phyloP scores from a whole-genome alignment of 1,284 basidiomycete genomes.

The Omphalotus olearius region DNA sequence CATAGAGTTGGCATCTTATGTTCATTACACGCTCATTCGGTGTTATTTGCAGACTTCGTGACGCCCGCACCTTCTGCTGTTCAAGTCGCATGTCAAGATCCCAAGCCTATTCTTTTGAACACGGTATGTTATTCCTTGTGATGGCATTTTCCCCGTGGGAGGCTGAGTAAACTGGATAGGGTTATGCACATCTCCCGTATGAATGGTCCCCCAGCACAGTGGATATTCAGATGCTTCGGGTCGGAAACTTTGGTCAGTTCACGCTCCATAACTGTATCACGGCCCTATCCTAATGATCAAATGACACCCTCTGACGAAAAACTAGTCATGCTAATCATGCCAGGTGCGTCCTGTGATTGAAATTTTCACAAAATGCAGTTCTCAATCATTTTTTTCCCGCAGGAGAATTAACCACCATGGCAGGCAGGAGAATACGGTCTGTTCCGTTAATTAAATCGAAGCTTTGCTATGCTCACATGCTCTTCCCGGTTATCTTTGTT shows the following conservation, averaged over 20 bases:
- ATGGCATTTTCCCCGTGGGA: slow-evolving; percentile 3
- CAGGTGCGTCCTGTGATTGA: slow-evolving; percentile 47
- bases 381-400: neutral
- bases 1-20: neutral
- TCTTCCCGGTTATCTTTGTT: slow-evolving; percentile 5
- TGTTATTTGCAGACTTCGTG: slow-evolving; percentile 42
- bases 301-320: neutral
- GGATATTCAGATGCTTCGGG: slow-evolving; percentile 75
- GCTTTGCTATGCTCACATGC: slow-evolving; percentile 6
- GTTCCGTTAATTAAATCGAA: slow-evolving; percentile 14
- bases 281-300: neutral
- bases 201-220: slow-evolving; percentile 76
- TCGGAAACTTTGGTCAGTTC: slow-evolving; percentile 60
- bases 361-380: neutral
- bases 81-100: slow-evolving; percentile 70
- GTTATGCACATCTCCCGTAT: slow-evolving; percentile 65
- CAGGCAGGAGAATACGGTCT: slow-evolving; percentile 54
- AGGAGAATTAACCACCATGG: slow-evolving; percentile 54
- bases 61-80: slow-evolving; percentile 57
- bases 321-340: slow-evolving; percentile 69
- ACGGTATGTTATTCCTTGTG: slow-evolving; percentile 39
- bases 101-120: slow-evolving; percentile 80
- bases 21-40: neutral
- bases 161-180: slow-evolving; percentile 31
- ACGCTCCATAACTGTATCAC: too few species aligned